phyloP scores from a whole-genome alignment of 768 basidiomycete species.

The Boletus rubropictus region DNA sequence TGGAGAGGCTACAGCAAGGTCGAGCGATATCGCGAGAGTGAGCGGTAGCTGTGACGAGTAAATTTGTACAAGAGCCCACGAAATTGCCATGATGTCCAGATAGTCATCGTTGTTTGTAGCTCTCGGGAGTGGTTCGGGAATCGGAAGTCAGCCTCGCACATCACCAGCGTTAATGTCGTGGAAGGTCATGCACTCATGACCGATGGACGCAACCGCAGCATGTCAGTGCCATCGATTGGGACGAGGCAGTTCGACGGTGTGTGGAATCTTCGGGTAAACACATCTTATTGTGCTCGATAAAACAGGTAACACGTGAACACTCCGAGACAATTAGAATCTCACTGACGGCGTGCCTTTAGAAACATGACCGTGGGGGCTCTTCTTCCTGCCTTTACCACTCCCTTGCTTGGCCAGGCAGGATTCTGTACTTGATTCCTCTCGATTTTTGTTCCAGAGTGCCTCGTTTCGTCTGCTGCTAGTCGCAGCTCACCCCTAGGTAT shows the following conservation, averaged over 20 bases:
- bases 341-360: constrained; percentile 1
- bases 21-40: constrained; percentile 47
- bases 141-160: not conserved
- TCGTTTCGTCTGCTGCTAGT: not conserved
- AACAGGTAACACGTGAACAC: constrained; percentile 14
- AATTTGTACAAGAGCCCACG: too few species aligned
- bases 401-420: not conserved
- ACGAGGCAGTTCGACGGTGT: not conserved
- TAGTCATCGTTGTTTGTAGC: too few species aligned
- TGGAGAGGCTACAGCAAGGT: constrained; percentile 52
- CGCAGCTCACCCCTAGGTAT: not conserved
- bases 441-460: not conserved
- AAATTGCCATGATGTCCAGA: not conserved
- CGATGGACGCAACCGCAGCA: too few species aligned
- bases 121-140: not conserved
- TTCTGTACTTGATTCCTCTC: too few species aligned
- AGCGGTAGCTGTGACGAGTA: constrained; percentile 33
- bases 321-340: constrained; percentile 23
- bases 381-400: constrained; percentile 1
- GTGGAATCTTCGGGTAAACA: constrained; percentile 3
- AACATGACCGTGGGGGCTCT: constrained; percentile 10
- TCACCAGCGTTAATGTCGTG: too few species aligned
- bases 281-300: constrained; percentile 26
- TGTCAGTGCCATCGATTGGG: not conserved
- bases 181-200: too few species aligned